These are phyloP conservation scores for Tylopilus microsporus DNA, from an alignment of 1,284 basidiomycete genomes.

Conservation along the genomic window DNA sequence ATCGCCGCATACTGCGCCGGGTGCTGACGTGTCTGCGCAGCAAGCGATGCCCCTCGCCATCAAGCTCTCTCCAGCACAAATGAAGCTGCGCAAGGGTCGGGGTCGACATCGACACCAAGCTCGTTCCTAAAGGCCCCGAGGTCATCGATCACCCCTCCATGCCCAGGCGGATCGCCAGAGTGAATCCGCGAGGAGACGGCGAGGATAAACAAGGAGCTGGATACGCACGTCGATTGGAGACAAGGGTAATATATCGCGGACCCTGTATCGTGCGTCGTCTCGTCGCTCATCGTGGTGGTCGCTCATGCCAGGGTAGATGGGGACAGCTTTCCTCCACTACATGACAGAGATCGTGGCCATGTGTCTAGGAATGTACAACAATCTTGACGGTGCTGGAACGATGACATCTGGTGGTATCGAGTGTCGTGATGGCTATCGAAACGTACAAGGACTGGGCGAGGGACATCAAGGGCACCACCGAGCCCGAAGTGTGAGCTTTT, in stretches of 20 bases:
- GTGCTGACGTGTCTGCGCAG: conserved; percentile 22
- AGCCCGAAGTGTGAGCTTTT: conserved; percentile 85
- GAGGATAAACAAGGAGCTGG: conserved; percentile 63
- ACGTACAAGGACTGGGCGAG: conserved; percentile 92
- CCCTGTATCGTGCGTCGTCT: conserved; percentile 74
- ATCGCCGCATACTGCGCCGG: neutral
- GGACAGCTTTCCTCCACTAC: conserved; percentile 89
- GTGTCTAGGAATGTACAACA: conserved; percentile 84
- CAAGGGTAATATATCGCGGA: conserved; percentile 78
- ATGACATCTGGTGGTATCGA: conserved; percentile 97
- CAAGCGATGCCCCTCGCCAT: conserved; percentile 59
- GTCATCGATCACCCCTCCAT: conserved; percentile 70
- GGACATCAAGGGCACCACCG: conserved; percentile 78
- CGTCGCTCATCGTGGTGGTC: neutral
- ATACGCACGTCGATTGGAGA: conserved; percentile 53
- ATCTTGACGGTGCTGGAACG: conserved; percentile 79
- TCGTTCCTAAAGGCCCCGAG: conserved; percentile 59
- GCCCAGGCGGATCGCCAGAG: conserved; percentile 63
- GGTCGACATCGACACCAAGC: conserved; percentile 60
- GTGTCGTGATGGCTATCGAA: conserved; percentile 93
- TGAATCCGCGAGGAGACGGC: conserved; percentile 80
- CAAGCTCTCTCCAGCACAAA: conserved; percentile 50
- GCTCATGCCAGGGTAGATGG: conserved; percentile 52
- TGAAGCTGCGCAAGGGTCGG: conserved; percentile 65
- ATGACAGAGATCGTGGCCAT: conserved; percentile 92